Base-by-base conservation (phyloP, 352 stramenopile species). In the Globisporangium nunn region DNA sequence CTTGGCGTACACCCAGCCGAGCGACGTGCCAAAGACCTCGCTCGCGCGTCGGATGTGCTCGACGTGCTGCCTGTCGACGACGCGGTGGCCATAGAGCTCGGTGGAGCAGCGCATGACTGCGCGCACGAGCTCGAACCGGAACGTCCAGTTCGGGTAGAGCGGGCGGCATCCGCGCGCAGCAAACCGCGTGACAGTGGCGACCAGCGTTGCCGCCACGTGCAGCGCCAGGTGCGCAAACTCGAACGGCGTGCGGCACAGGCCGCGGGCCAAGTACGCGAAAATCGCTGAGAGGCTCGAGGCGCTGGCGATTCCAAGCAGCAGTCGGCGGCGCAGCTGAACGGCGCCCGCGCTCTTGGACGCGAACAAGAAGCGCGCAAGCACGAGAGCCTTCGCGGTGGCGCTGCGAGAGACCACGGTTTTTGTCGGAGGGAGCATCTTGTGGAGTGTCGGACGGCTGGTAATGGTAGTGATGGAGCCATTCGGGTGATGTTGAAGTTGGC, bases 131-230 rank as follows among this genome's bases (percentile, higher is more conserved):
- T 75, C 67, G 29, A 74, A 67, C 8, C 50, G 44, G 28, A 78
- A 59, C 17, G 70, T 75, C 67, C 70, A 78, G 18, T 65, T 58
- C 0, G 70, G 62, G 31, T 70, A 74, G 17, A 71, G 60, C 7
- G 62, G 64, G 12, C 55, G 59, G 29, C 63, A 62, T 2, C 67
- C 64, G 18, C 60, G 39, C 30, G 46, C 53, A 14, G 56, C 35
- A 33, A 52, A 59, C 50, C 39, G 41, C 43, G 35, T 50, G 0
- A 29, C 57, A 14, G 57, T 52, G 40, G 33, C 41, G 5, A 18
- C 23, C 18, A 63, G n/a, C 8, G 57, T 52, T 23, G 14, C 30
- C 1, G 31, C 15, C 14, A 64, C 37, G 28, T 55, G 52, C 45
- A 47, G 1, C 14, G 30, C 14, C 35, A 59, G 23, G 15, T 64